These are phyloP conservation scores for Prinsepia uniflora DNA, from an alignment of 306 rosid genomes.

Conservation along the genomic window DNA sequence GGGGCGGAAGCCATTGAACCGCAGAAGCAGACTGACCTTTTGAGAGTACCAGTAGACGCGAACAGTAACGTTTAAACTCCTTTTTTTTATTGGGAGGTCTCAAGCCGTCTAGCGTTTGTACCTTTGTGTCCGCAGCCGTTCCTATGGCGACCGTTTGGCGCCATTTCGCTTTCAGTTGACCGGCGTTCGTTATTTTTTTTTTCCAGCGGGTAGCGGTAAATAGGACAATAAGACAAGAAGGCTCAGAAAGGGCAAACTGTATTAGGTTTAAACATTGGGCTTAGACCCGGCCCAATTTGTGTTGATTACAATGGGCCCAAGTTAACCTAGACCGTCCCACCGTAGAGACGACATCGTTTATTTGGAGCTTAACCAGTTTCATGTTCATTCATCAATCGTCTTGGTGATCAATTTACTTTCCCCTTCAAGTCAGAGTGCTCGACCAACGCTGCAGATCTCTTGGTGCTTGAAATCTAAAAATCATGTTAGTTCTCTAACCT, in stretches of 20 bases:
- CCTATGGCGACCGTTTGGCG: constrained; percentile 47
- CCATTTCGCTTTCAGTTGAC: constrained; percentile 79
- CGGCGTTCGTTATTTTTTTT: neutral
- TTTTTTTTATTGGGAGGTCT: neutral
- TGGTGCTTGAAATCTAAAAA: neutral
- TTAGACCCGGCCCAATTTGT: neutral
- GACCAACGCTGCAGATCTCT: neutral
- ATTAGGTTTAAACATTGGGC: neutral
- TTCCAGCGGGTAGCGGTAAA: neutral
- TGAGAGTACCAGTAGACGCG: neutral
- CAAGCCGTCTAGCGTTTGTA: constrained; percentile 7
- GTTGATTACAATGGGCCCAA: neutral
- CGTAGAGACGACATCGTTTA: neutral
- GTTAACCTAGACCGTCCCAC: neutral
- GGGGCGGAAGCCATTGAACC: constrained; percentile 64
- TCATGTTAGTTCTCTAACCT: constrained; percentile 12
- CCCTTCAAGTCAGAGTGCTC: constrained; percentile 1
- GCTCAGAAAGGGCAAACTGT: neutral
- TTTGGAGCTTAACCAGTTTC: neutral
- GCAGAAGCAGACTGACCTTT: neutral
- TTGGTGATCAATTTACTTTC: neutral
- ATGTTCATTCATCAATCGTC: neutral
- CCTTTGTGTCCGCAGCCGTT: constrained; percentile 46
- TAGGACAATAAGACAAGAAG: neutral
- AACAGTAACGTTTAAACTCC: neutral